Evolutionary conservation across 495 filamentous ascomycete species (phyloP).

Genomic region (Neurospora cerealis): DNA sequence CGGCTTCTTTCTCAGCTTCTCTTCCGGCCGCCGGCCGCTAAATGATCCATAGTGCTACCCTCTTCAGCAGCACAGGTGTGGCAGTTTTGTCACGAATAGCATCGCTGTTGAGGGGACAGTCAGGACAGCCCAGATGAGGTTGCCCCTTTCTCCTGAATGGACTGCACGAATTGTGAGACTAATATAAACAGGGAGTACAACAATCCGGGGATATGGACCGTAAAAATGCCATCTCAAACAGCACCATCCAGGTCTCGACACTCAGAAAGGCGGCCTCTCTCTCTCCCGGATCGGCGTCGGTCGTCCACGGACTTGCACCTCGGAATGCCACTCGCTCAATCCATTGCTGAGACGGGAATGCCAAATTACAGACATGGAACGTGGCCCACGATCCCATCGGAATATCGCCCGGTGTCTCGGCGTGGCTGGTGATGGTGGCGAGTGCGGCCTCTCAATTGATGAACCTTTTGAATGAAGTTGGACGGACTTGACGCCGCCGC

Average conservation of each 20-base stretch:
- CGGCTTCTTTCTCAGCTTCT: slow-evolving; percentile 20
- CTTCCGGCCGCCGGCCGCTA: slow-evolving; percentile 5
- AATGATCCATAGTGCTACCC: not conserved
- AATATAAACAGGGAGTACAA: not conserved
- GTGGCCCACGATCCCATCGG: not conserved
- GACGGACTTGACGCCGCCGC: not conserved
- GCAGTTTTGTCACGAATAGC: slow-evolving; percentile 6
- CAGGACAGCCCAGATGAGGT: not conserved
- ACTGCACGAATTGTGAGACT: not conserved
- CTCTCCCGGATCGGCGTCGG: not conserved
- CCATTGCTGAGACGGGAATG: not conserved
- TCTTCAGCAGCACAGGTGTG: not conserved
- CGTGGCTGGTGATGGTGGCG: not conserved
- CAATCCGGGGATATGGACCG: not conserved
- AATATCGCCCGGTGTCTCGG: not conserved
- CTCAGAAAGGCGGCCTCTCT: not conserved
- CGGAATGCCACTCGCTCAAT: not conserved
- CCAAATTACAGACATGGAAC: not conserved
- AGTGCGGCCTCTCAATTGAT: not conserved
- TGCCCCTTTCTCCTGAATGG: not conserved
- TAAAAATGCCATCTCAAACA: not conserved
- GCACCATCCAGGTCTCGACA: not conserved
- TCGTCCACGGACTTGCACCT: not conserved
- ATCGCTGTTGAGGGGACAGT: not conserved
- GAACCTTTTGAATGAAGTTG: not conserved